phyloP scores from a whole-genome alignment of 768 basidiomycete genomes.

The Phylloporus arenicola region DNA sequence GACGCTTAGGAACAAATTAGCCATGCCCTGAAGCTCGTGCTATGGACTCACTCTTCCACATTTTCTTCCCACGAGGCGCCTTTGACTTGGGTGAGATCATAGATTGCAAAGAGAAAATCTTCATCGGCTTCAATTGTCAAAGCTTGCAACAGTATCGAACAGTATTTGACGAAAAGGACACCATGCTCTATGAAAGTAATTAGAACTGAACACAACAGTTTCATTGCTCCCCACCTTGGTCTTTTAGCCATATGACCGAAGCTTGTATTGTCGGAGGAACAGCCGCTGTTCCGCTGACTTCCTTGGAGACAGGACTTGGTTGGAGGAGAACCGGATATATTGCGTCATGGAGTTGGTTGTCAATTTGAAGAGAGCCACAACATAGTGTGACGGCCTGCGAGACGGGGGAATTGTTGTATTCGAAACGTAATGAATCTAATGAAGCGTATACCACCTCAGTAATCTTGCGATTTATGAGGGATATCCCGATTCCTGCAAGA shows the following conservation, averaged over 20 bases:
- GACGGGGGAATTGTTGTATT: conserved; percentile 73
- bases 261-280: conserved; percentile 80
- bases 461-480: conserved; percentile 81
- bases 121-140: conserved; percentile 96
- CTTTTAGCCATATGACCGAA: conserved; percentile 86
- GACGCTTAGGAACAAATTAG: conserved; percentile 40
- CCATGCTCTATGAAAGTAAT: conserved; percentile 69
- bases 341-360: conserved; percentile 97
- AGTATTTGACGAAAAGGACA: conserved; percentile 97
- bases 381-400: conserved; percentile 78
- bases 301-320: conserved; percentile 81
- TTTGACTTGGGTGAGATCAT: conserved; percentile 87
- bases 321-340: conserved; percentile 92
- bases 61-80: conserved; percentile 87
- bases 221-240: conserved; percentile 57
- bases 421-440: conserved; percentile 70
- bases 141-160: conserved; percentile 88
- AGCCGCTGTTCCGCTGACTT: conserved; percentile 68
- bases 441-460: conserved; percentile 89
- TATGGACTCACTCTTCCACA: conserved; percentile 58
- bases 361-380: conserved; percentile 86
- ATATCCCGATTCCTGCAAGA: conserved; percentile 87
- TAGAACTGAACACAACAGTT: background rate
- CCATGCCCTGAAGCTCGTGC: background rate
- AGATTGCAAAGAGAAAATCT: conserved; percentile 87